Percentiles rank a stretch among this genome's conserved stretches.
phyloP scores from a whole-genome alignment of 495 filamentous ascomycete species.

The Lepidopterella palustris region DNA sequence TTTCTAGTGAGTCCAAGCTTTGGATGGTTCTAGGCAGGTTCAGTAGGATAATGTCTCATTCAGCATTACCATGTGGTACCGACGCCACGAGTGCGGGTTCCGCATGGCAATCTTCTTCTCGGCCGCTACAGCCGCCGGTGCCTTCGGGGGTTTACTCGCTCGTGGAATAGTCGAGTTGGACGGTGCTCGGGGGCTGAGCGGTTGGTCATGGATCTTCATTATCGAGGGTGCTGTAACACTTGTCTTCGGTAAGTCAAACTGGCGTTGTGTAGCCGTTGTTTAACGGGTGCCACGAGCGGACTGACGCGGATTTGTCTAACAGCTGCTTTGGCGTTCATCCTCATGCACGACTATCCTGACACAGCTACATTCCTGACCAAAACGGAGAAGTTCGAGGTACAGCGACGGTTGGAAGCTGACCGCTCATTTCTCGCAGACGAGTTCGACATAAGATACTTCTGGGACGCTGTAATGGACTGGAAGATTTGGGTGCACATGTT shows the following conservation, averaged over 20 bases:
- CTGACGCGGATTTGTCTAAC: constrained; percentile 14
- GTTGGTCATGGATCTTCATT: constrained; percentile 34
- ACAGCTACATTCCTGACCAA: constrained; percentile 27
- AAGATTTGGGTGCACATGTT: constrained; percentile 31
- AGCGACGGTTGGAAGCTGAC: constrained; percentile 28
- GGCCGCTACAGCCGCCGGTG: constrained; percentile 42
- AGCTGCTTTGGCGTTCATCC: constrained; percentile 26
- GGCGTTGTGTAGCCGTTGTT: constrained; percentile 6
- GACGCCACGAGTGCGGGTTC: constrained; percentile 22
- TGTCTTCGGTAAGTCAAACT: constrained; percentile 23
- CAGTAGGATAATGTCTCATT: background rate
- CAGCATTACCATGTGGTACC: constrained; percentile 33
- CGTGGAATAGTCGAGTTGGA: constrained; percentile 27
- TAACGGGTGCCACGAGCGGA: background rate
- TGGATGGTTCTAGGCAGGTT: too few species aligned
- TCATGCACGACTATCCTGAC: constrained; percentile 31
- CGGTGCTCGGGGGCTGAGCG: constrained; percentile 14
- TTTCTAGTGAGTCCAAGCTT: constrained; percentile 28
- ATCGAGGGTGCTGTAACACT: constrained; percentile 32
- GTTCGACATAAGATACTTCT: constrained; percentile 23
- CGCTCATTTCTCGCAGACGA: constrained; percentile 21
- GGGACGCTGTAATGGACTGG: constrained; percentile 25
- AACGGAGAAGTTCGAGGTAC: constrained; percentile 24
- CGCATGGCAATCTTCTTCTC: constrained; percentile 34
- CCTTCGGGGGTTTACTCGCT: constrained; percentile 33